Evolutionary conservation across 2,329 filamentous ascomycete species (phyloP).

Genomic region (Claviceps sp.): DNA sequence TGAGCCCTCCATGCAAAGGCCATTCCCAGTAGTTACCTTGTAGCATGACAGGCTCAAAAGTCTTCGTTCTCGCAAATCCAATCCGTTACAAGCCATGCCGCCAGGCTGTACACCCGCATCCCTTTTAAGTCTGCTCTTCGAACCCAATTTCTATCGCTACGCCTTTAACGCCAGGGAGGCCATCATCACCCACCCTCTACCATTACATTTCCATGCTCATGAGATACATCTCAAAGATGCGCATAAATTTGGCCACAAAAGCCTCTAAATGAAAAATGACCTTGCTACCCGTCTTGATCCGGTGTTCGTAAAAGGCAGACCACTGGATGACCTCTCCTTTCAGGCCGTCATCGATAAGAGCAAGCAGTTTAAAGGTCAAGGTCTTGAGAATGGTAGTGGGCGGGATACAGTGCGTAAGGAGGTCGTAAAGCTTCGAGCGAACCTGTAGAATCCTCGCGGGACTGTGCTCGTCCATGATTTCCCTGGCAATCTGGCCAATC

Average conservation of each 20-base stretch:
- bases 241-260: conserved; percentile 98
- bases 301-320: conserved; percentile 95
- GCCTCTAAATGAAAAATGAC: conserved; percentile 97
- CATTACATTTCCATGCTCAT: conserved; percentile 67
- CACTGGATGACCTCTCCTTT: conserved; percentile 90
- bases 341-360: conserved; percentile 72
- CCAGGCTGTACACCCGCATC: neutral
- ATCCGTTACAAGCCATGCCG: neutral
- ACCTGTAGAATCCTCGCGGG: conserved; percentile 78
- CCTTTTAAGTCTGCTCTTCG: neutral
- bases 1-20: no score
- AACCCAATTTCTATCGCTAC: neutral
- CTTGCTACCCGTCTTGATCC: conserved; percentile 83
- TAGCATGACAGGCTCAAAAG: no score
- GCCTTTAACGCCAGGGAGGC: neutral
- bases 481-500: conserved; percentile 76
- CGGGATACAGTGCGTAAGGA: conserved; percentile 94
- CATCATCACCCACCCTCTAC: neutral
- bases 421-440: conserved; percentile 87
- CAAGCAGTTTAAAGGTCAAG: conserved; percentile 83
- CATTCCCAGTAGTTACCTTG: no score
- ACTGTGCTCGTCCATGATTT: conserved; percentile 89
- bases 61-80: no score
- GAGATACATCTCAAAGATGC: conserved; percentile 78
- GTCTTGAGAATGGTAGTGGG: conserved; percentile 89